Conservation (phyloP, 2,329 filamentous ascomycete species). For the Zymoseptoria ardabiliae region DNA sequence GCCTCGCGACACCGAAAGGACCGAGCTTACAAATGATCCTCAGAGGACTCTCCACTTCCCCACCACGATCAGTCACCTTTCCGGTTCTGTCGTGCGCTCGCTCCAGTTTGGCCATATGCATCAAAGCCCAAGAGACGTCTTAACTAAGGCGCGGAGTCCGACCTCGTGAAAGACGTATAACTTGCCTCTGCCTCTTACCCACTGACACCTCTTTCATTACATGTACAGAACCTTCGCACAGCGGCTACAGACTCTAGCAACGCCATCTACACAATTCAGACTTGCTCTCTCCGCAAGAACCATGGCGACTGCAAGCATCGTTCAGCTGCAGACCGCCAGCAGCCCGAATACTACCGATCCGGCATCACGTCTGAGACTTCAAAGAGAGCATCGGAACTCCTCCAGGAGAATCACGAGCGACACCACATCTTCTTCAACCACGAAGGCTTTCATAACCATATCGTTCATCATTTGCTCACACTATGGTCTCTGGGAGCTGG, state of each 20-base stretch:
- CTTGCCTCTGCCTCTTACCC: neutral
- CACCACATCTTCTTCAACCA: constrained; percentile 78
- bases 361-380: constrained; percentile 53
- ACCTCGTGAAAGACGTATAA: neutral
- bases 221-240: neutral
- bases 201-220: neutral
- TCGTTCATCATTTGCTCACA: constrained; percentile 68
- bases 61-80: neutral
- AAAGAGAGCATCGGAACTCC: constrained; percentile 54
- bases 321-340: constrained; percentile 40
- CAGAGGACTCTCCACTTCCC: neutral
- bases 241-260: neutral
- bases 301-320: constrained; percentile 44
- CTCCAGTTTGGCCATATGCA: neutral
- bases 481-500: constrained; percentile 68
- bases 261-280: neutral
- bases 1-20: neutral
- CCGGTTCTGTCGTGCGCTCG: neutral
- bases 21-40: neutral
- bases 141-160: neutral
- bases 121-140: neutral
- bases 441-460: constrained; percentile 72
- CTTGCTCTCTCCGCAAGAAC: constrained; percentile 7
- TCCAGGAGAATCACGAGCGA: constrained; percentile 68
- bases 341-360: constrained; percentile 41